Evolutionary conservation across 352 stramenopile genomes (phyloP), one percentile per base, ranked within the genome.

Genomic region (Globisporangium lucens): DNA sequence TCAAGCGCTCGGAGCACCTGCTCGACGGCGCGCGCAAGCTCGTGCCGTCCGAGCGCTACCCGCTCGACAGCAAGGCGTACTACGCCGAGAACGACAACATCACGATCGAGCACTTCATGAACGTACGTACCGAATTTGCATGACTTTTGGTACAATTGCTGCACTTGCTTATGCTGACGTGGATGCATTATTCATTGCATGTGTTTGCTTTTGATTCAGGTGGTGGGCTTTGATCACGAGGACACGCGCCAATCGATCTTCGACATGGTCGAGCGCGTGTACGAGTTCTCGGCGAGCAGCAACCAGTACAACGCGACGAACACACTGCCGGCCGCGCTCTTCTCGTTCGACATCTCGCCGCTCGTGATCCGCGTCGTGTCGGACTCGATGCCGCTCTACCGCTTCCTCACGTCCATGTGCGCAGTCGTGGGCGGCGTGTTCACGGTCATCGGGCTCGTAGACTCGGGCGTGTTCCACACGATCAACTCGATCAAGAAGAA

Each of bases 401-500:
- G 87, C 65, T 96, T 96, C 57, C 66, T 96, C 67, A 96, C 88
- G 33, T 87, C 85, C 55, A 68, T 92, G 22, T 96, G 87, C 41
- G 88, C 88, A 49, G 87, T 96, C 53, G 83, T 96, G 49, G 88
- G 88, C 22, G 88, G 88, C 55, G 85, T 93, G 1, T 93, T 91
- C 65, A 96, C 88, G 13, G 81, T 96, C 69, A 85, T 96, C 61
- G 80, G 85, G n/a, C 80, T 96, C 52, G 72, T 94, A 52, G 84
- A 94, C 74, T 89, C 85, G 6, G 85, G 85, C 20, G 75, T 93
- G 24, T 95, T 93, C 75, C 78, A 92, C 66, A 68, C 83, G 20
- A 77, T 94, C 61, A 93, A 93, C 71, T 92, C 85, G 49, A 88
- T 95, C 72, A 87, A 90, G 77, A 92, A 87, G 71, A 95, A 94